Conservation (phyloP, 108 stramenopile species). For the Fragilariopsis cylindrus region DNA sequence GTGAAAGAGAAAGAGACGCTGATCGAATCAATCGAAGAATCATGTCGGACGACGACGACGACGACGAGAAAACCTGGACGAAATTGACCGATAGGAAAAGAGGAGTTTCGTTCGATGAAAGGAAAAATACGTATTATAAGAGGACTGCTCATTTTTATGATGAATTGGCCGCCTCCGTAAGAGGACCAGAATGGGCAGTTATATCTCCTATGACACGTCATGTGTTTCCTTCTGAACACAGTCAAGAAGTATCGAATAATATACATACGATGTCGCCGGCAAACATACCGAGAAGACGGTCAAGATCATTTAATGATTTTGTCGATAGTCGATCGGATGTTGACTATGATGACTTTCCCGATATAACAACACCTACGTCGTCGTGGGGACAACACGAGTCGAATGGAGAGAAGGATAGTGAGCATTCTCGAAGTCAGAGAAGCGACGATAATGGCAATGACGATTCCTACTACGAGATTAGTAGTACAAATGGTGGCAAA, state of each 20-base stretch:
- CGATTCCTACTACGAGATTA: too few species aligned
- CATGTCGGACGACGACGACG: not conserved
- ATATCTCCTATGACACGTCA: slow-evolving; percentile 35
- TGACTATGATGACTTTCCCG: not conserved
- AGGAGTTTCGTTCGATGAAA: slow-evolving; percentile 8
- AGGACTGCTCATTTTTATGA: slow-evolving; percentile 4
- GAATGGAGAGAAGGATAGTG: not conserved
- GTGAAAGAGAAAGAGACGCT: not conserved
- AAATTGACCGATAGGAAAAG: not conserved
- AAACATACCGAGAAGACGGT: slow-evolving; percentile 17
- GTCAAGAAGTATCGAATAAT: not conserved
- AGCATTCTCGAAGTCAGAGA: not conserved
- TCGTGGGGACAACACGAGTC: not conserved
- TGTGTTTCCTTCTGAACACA: slow-evolving; percentile 19
- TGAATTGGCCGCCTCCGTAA: not conserved
- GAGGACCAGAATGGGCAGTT: slow-evolving; percentile 16
- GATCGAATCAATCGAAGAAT: not conserved
- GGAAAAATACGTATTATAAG: not conserved
- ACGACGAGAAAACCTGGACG: not conserved
- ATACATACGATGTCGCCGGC: not conserved
- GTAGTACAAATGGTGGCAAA: not conserved
- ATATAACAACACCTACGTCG: not conserved
- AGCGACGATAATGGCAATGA: not conserved
- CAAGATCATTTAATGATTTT: slow-evolving; percentile 35
- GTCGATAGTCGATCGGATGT: slow-evolving; percentile 15